Base-by-base conservation (phyloP, 257 asterid species). In the Avicennia marina region DNA sequence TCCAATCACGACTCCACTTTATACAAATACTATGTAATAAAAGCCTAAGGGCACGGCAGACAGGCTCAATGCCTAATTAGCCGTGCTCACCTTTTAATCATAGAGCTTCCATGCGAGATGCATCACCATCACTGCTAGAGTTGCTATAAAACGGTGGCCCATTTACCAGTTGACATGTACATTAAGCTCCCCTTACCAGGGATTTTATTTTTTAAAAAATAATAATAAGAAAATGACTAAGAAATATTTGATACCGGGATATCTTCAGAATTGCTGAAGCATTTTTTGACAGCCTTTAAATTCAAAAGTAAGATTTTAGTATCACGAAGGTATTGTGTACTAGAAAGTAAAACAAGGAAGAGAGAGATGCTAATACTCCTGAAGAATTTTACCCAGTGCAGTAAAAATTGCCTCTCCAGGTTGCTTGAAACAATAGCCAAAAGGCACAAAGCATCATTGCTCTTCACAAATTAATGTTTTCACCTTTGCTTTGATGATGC, bases 121-220 rank as follows among this genome's bases (percentile, higher is more conserved):
- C 86, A 76, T 84, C 99, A 86, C 87, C 95, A 72, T 80, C 95
- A 93, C 83, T 71, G 90, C 94, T 75, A 81, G 89, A 77, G 84
- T 81, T 78, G 88, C 82, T 78, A 72, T 77, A 83, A 77, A 80
- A 76, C 72, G 59, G 82, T 54, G 86, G 89, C 85, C 81, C 79
- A 75, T 76, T 76, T 81, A 91, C 89, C 95, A 82, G 76, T 81
- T 67, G 79, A 81, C 66, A 77, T 36, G 70, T 68, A 78, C 61
- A 75, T 89, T 88, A 85, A 72, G 79, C 70, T 77, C 98, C 95
- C 96, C 99, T 93, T 86, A 93, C 96, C 99, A 84, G 99, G 97
- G 99, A 76, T 21, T 59, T 69, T 60, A 65, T 73, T 70, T 70
- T 76, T 73, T 53, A 21, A 50, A 59, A 56, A 5, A 53, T 43